Evolutionary conservation across 75 land plant species (phyloP).

Genomic region (Pinus albicaulis): DNA sequence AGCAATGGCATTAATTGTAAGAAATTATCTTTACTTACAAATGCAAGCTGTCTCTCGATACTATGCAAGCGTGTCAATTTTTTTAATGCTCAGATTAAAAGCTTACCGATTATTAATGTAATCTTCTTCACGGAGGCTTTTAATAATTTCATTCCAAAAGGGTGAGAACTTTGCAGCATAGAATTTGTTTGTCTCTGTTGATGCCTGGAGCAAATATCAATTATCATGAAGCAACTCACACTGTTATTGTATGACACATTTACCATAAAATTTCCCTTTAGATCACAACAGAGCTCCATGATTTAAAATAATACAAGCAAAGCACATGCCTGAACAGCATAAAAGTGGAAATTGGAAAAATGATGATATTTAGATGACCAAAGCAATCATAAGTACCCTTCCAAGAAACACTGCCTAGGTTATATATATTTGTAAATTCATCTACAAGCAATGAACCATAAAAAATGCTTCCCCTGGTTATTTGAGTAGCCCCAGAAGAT

Average conservation of each 20-base stretch:
- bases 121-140: conserved; percentile 91
- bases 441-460: background rate
- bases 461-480: background rate
- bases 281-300: background rate
- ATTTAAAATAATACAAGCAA: background rate
- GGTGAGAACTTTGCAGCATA: conserved; percentile 84
- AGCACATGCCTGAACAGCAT: background rate
- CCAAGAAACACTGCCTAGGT: background rate
- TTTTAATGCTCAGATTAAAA: background rate
- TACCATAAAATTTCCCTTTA: background rate
- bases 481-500: background rate
- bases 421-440: background rate
- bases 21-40: background rate
- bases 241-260: background rate
- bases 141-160: conserved; percentile 93
- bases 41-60: conserved; percentile 1
- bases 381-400: background rate
- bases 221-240: background rate
- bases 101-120: conserved; percentile 76
- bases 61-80: background rate
- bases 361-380: background rate
- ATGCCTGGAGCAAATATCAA: conserved; percentile 14
- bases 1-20: background rate
- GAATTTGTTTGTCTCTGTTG: conserved; percentile 29
- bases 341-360: background rate